Percentiles rank a stretch among this genome's conserved stretches.
Evolutionary conservation across 1,139 yeast species (phyloP).

Genomic region (Taphrina communis): DNA sequence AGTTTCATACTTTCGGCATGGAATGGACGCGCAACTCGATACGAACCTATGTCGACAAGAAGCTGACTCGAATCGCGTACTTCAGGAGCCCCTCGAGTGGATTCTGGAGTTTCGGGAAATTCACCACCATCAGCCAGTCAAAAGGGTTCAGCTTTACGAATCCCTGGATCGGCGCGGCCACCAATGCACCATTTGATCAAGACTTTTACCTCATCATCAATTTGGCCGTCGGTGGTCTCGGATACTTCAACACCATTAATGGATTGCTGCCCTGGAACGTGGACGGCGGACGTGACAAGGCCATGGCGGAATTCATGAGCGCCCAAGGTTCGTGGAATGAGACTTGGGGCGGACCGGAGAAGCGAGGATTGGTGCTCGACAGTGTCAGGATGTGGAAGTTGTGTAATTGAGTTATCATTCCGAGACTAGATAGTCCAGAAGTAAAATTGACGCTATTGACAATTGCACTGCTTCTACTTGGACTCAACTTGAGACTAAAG

Average conservation of each 20-base stretch:
- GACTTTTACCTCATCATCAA: constrained; percentile 45
- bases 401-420: constrained; percentile 3
- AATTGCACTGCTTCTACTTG: no score
- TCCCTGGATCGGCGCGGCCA: constrained; percentile 41
- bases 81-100: constrained; percentile 32
- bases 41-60: constrained; percentile 45
- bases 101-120: constrained; percentile 43
- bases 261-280: constrained; percentile 45
- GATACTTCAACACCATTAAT: constrained; percentile 42
- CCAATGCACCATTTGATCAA: constrained; percentile 45
- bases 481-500: no score
- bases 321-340: constrained; percentile 35
- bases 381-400: constrained; percentile 38
- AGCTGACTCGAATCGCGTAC: constrained; percentile 43
- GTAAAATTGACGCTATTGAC: no score
- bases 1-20: constrained; percentile 44
- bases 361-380: constrained; percentile 29
- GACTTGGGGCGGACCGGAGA: constrained; percentile 30
- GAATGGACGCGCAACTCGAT: constrained; percentile 45
- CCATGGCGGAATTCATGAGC: constrained; percentile 35
- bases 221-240: constrained; percentile 46
- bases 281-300: constrained; percentile 42
- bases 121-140: constrained; percentile 34
- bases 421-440: background rate
- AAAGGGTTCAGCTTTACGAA: constrained; percentile 33